Evolutionary conservation across 352 stramenopile species (phyloP).

Genomic region (Paralagenidium karlingii): DNA sequence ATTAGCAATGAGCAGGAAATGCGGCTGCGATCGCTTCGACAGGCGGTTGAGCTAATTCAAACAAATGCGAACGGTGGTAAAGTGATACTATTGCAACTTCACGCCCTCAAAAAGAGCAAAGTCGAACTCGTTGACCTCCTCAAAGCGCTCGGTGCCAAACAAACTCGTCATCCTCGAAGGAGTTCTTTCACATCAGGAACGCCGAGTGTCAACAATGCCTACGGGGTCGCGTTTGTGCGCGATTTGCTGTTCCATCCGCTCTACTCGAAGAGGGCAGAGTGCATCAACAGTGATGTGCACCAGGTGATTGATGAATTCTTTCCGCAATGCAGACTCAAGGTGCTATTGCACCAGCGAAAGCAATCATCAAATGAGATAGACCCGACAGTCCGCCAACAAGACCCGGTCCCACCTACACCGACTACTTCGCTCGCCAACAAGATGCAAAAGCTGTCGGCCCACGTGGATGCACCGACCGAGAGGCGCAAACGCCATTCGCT

Average conservation of each 20-base stretch:
- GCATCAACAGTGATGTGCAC: constrained; percentile 22
- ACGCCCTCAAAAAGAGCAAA: constrained; percentile 20
- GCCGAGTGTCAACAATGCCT: constrained; percentile 23
- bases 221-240: constrained; percentile 46
- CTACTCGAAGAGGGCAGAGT: constrained; percentile 37
- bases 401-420: no score
- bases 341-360: constrained; percentile 55
- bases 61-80: constrained; percentile 26
- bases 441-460: background rate
- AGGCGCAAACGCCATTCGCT: constrained; percentile 58
- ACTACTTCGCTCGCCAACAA: constrained; percentile 4
- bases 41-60: constrained; percentile 42
- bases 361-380: no score
- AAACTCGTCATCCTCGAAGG: constrained; percentile 20
- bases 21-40: constrained; percentile 20
- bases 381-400: no score
- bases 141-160: constrained; percentile 32
- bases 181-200: constrained; percentile 4
- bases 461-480: no score
- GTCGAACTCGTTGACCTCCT: constrained; percentile 47
- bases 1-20: constrained; percentile 18
- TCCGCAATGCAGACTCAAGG: constrained; percentile 45
- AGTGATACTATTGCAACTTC: constrained; percentile 46
- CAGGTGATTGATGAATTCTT: constrained; percentile 56
- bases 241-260: constrained; percentile 68